Evolutionary conservation across 2,329 filamentous ascomycete species (phyloP).

Genomic region (Ophiostoma montium): DNA sequence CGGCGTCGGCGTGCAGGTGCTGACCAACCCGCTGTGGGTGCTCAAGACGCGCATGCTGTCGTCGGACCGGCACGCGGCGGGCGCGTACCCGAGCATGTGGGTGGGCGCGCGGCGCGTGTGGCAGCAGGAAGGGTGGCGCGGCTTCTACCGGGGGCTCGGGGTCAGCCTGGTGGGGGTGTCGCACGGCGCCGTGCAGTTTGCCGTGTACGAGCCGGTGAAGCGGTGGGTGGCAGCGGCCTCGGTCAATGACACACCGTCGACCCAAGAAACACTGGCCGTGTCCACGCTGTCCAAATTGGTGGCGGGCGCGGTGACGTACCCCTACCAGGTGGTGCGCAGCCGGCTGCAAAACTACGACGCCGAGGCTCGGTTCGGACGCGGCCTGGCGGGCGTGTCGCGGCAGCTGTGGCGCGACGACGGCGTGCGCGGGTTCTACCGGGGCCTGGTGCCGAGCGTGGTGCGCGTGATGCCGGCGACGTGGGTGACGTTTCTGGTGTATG

Average conservation of each 20-base stretch:
- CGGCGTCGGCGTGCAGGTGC: slow-evolving; percentile 61
- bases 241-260: slow-evolving; percentile 43
- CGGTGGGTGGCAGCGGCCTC: slow-evolving; percentile 15
- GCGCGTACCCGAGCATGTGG: slow-evolving; percentile 69
- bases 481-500: slow-evolving; percentile 93
- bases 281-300: slow-evolving; percentile 74
- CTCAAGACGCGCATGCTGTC: slow-evolving; percentile 96
- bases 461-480: slow-evolving; percentile 88
- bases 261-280: slow-evolving; percentile 57
- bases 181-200: slow-evolving; percentile 91
- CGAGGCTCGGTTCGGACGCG: slow-evolving; percentile 55
- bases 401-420: slow-evolving; percentile 74
- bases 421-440: slow-evolving; percentile 75
- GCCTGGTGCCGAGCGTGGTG: slow-evolving; percentile 75
- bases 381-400: slow-evolving; percentile 52
- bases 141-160: slow-evolving; percentile 78
- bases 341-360: slow-evolving; percentile 83
- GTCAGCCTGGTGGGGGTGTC: slow-evolving; percentile 76
- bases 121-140: slow-evolving; percentile 54
- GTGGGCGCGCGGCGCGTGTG: slow-evolving; percentile 56
- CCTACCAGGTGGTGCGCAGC: slow-evolving; percentile 83
- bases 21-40: slow-evolving; percentile 96
- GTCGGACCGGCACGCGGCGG: slow-evolving; percentile 56
- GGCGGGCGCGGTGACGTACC: slow-evolving; percentile 82
- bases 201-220: slow-evolving; percentile 70